Conservation (phyloP, 192 early-diverging fungal genomes). For the Gryganskiella cystojenkinii region DNA sequence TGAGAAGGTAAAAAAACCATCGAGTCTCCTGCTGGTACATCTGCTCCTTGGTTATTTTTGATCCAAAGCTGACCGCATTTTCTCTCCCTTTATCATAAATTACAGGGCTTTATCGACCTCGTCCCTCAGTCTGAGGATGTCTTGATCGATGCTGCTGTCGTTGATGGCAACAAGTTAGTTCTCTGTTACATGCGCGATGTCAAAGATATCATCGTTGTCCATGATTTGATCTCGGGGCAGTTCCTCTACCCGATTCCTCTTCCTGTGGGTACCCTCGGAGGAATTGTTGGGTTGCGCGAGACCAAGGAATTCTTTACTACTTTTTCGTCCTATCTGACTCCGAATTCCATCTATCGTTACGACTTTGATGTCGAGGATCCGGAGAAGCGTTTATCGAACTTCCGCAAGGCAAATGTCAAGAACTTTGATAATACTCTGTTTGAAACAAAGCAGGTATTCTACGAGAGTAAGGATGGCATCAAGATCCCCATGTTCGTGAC, state of each 20-base stretch:
- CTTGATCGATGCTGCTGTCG: constrained; percentile 48
- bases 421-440: constrained; percentile 57
- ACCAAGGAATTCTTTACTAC: constrained; percentile 65
- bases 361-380: constrained; percentile 51
- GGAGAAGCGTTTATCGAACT: constrained; percentile 38
- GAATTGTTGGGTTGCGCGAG: constrained; percentile 39
- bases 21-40: too few relatives aligned
- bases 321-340: constrained; percentile 62
- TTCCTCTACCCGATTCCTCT: constrained; percentile 48
- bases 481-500: constrained; percentile 74
- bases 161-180: constrained; percentile 64
- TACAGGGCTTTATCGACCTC: constrained; percentile 37
- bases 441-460: constrained; percentile 72
- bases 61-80: constrained; percentile 55
- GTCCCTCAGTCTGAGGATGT: constrained; percentile 56
- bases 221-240: constrained; percentile 54
- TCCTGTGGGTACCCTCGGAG: constrained; percentile 61
- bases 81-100: constrained; percentile 48
- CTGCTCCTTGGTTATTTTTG: neutral
- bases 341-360: constrained; percentile 66
- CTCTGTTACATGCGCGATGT: constrained; percentile 70
- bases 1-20: constrained; percentile 41
- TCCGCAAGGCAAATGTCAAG: constrained; percentile 56
- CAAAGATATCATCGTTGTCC: constrained; percentile 58
- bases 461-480: constrained; percentile 70